phyloP scores from a whole-genome alignment of 768 basidiomycete species.

The Dacryopinax spathularia region DNA sequence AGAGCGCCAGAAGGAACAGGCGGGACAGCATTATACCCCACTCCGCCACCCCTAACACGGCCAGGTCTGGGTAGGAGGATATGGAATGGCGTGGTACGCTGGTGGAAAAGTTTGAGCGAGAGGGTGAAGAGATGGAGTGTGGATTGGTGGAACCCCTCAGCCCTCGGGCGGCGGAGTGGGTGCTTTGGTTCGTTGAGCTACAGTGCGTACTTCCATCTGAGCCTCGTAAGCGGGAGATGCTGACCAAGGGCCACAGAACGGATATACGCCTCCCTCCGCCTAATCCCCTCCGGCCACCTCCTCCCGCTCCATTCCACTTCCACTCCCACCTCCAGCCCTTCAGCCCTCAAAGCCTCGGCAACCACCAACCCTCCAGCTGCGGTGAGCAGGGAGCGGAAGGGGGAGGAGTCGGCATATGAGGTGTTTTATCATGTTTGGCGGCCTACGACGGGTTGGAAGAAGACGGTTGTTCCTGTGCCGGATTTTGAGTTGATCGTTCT shows the following conservation, averaged over 20 bases:
- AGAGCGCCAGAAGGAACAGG: too few species aligned
- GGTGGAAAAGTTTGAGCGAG: too few species aligned
- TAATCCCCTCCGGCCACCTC: constrained; percentile 54
- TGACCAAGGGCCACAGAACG: constrained; percentile 32
- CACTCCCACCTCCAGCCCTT: constrained; percentile 4
- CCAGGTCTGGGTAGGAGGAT: too few species aligned
- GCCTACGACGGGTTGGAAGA: constrained; percentile 71
- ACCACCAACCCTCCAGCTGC: not conserved
- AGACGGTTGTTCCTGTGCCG: constrained; percentile 57
- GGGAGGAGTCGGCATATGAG: constrained; percentile 44
- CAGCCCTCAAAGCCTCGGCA: constrained; percentile 1
- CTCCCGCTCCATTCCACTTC: constrained; percentile 31
- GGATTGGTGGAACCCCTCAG: constrained; percentile 56
- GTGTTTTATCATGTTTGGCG: constrained; percentile 88
- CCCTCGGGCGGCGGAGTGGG: constrained; percentile 8
- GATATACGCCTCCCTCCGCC: constrained; percentile 53
- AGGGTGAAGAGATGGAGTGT: too few species aligned
- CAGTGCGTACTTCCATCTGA: constrained; percentile 4
- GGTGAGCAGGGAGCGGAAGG: constrained; percentile 15
- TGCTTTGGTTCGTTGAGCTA: too few species aligned
- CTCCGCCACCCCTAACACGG: constrained; percentile 31
- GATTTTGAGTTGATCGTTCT: constrained; percentile 80
- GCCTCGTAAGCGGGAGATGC: not conserved
- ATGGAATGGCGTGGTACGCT: too few species aligned
- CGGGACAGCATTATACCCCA: constrained; percentile 35